Evolutionary conservation across 257 asterid genomes (phyloP).

Genomic region (Nemophila menziesii): DNA sequence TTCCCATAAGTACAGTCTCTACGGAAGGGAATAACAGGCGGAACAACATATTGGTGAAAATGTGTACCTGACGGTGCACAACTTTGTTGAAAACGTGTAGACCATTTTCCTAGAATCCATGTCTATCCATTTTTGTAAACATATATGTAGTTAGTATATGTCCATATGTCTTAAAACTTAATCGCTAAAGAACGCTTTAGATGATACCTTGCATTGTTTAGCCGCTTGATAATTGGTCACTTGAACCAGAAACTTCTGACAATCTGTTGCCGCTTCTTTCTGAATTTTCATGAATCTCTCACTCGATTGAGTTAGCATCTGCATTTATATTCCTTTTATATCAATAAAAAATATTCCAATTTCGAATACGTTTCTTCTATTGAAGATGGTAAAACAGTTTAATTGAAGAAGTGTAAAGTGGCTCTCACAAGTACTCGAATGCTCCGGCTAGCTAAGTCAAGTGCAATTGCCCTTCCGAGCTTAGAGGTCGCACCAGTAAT

Average conservation of each 20-base stretch:
- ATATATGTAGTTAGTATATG: background rate
- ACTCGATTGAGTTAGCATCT: conserved; percentile 76
- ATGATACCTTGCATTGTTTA: conserved; percentile 56
- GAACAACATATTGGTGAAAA: conserved; percentile 80
- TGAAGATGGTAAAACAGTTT: too few species aligned
- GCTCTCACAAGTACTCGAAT: conserved; percentile 69
- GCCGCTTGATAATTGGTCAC: conserved; percentile 71
- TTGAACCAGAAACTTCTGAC: conserved; percentile 61
- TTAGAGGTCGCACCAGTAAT: conserved; percentile 85
- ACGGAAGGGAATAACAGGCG: conserved; percentile 64
- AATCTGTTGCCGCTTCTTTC: conserved; percentile 49
- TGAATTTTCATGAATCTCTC: conserved; percentile 74
- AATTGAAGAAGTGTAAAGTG: too few species aligned
- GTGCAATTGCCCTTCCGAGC: conserved; percentile 81
- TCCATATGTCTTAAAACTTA: background rate
- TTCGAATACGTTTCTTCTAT: too few species aligned
- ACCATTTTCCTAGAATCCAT: conserved; percentile 83
- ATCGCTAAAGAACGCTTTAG: background rate
- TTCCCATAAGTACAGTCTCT: conserved; percentile 84
- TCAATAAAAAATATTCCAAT: conserved; percentile 4
- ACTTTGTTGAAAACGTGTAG: conserved; percentile 58
- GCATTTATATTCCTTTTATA: conserved; percentile 7
- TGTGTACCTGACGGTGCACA: conserved; percentile 73
- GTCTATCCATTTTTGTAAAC: conserved; percentile 29
- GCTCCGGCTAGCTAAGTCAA: conserved; percentile 53